These are phyloP conservation scores for Wallemia ichthyophaga DNA, from an alignment of 1,284 basidiomycete genomes.

Conservation along the genomic window DNA sequence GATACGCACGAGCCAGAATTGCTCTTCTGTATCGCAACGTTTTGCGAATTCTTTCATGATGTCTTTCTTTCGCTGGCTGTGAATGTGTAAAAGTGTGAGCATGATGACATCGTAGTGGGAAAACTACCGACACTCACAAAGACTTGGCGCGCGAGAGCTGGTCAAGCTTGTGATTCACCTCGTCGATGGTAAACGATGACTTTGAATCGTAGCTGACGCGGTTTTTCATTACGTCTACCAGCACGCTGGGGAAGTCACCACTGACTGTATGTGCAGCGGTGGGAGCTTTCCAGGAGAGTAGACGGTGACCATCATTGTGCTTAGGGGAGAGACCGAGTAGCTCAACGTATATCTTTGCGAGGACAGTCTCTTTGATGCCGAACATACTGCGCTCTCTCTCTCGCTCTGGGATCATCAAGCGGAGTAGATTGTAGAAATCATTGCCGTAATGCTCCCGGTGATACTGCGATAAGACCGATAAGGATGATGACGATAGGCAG, in stretches of 20 bases:
- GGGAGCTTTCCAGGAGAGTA: neutral
- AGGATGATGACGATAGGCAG: neutral
- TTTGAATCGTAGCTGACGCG: neutral
- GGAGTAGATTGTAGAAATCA: neutral
- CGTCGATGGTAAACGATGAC: constrained; percentile 32
- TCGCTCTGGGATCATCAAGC: neutral
- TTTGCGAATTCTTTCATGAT: constrained; percentile 47
- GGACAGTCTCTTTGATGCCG: neutral
- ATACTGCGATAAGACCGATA: neutral
- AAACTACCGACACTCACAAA: constrained; percentile 25
- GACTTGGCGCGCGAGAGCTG: constrained; percentile 29
- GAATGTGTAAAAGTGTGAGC: neutral
- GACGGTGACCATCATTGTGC: neutral
- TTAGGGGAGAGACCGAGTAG: neutral
- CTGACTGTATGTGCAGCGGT: neutral
- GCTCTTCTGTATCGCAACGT: constrained; percentile 44
- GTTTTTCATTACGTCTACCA: neutral
- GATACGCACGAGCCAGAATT: constrained; percentile 71
- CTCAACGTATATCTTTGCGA: neutral
- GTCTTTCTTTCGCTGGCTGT: constrained; percentile 39
- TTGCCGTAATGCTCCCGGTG: neutral
- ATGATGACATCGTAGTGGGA: neutral
- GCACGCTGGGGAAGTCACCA: neutral
- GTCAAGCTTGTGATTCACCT: constrained; percentile 48
- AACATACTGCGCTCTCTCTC: neutral